phyloP scores from a whole-genome alignment of 2,329 filamentous ascomycete genomes.

The Cadophora sp. region DNA sequence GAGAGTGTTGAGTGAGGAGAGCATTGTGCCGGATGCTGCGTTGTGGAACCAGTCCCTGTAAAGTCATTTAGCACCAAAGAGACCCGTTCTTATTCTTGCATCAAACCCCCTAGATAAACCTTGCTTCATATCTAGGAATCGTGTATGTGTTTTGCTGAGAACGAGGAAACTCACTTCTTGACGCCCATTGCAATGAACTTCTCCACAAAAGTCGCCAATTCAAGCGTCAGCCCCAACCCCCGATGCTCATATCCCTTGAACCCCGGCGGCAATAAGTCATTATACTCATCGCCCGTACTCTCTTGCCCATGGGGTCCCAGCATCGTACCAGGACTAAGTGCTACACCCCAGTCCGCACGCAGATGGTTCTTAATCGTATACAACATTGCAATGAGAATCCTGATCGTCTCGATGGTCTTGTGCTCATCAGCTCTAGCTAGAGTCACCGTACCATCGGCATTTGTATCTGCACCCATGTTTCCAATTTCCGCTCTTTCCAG shows the following conservation, averaged over 20 bases:
- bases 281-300: slow-evolving; percentile 53
- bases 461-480: neutral
- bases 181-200: slow-evolving; percentile 63
- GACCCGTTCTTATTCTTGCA: neutral
- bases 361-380: slow-evolving; percentile 70
- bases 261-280: slow-evolving; percentile 55
- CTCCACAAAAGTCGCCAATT: slow-evolving; percentile 65
- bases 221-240: slow-evolving; percentile 64
- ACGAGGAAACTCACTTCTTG: slow-evolving; percentile 43
- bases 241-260: slow-evolving; percentile 62
- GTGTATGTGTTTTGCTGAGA: no score
- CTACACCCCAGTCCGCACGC: slow-evolving; percentile 64
- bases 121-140: no score
- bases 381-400: slow-evolving; percentile 65
- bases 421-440: slow-evolving; percentile 39
- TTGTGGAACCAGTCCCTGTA: slow-evolving; percentile 63
- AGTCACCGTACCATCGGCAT: slow-evolving; percentile 9
- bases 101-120: no score
- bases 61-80: slow-evolving; percentile 5
- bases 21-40: slow-evolving; percentile 63
- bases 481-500: neutral
- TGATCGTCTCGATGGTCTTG: slow-evolving; percentile 63
- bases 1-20: slow-evolving; percentile 61
- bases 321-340: slow-evolving; percentile 42
- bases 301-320: slow-evolving; percentile 43